Conservation (phyloP, 805 yeast genomes). For the Ogataea corticis region DNA sequence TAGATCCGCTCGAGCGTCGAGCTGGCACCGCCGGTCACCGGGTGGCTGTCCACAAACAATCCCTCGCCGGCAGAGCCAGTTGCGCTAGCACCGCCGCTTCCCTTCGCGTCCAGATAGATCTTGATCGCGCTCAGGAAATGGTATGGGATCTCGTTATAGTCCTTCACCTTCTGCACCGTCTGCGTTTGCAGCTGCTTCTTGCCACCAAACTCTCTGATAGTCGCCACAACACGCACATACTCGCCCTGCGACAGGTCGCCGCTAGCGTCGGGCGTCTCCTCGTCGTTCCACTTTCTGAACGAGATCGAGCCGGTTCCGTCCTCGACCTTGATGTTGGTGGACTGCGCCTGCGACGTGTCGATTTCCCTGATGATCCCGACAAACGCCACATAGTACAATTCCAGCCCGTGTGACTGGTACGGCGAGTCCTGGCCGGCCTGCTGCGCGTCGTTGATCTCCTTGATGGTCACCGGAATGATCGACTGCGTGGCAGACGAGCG, state of each 20-base stretch:
- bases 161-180: slow-evolving; percentile 53
- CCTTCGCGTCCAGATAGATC: slow-evolving; percentile 55
- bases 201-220: slow-evolving; percentile 59
- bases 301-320: slow-evolving; percentile 76
- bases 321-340: slow-evolving; percentile 60
- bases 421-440: slow-evolving; percentile 70
- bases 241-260: slow-evolving; percentile 44
- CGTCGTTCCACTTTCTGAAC: slow-evolving; percentile 64
- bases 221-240: slow-evolving; percentile 61
- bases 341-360: slow-evolving; percentile 53
- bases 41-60: slow-evolving; percentile 39
- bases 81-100: slow-evolving; percentile 31
- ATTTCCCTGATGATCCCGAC: slow-evolving; percentile 73
- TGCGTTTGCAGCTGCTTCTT: slow-evolving; percentile 68
- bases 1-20: slow-evolving; percentile 45
- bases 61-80: slow-evolving; percentile 28
- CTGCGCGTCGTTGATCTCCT: slow-evolving; percentile 63
- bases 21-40: slow-evolving; percentile 27
- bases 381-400: slow-evolving; percentile 61
- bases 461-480: slow-evolving; percentile 70
- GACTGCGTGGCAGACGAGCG: slow-evolving; percentile 34
- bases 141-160: slow-evolving; percentile 67
- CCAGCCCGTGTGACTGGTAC: slow-evolving; percentile 57
- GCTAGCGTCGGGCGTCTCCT: slow-evolving; percentile 27
- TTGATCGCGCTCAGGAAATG: slow-evolving; percentile 67